Evolutionary conservation across 306 rosid genomes (phyloP).

Genomic region (Phaseolus lunatus): DNA sequence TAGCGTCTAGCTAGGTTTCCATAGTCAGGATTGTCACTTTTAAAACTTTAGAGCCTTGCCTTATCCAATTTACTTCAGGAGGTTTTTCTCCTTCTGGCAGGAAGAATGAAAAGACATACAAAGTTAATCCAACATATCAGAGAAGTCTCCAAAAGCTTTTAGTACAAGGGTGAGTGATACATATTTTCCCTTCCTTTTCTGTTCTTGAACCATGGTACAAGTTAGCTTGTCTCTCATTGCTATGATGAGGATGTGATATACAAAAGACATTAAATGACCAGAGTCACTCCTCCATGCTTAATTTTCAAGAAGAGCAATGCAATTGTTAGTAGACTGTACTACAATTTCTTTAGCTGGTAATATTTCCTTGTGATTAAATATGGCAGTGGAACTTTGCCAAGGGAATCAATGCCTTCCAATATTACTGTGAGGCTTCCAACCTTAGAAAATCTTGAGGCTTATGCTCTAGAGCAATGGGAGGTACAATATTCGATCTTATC

Average conservation of each 20-base stretch:
- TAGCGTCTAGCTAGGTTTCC: constrained; percentile 1
- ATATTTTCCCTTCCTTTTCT: constrained; percentile 25
- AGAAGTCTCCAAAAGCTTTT: constrained; percentile 85
- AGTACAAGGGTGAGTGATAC: constrained; percentile 70
- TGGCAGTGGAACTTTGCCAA: constrained; percentile 90
- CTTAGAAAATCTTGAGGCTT: constrained; percentile 80
- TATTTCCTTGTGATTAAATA: constrained; percentile 47
- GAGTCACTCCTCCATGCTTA: constrained; percentile 41
- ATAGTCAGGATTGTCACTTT: constrained; percentile 6
- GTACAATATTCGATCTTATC: constrained; percentile 50
- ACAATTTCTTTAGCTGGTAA: constrained; percentile 38
- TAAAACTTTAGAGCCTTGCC: constrained; percentile 11
- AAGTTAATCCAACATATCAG: constrained; percentile 78
- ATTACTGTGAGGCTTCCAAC: constrained; percentile 87
- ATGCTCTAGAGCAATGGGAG: constrained; percentile 94
- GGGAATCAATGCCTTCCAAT: constrained; percentile 93
- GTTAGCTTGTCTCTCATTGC: constrained; percentile 29
- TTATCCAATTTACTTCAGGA: constrained; percentile 15
- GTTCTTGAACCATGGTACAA: neutral
- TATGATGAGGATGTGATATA: neutral
- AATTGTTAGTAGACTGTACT: constrained; percentile 31
- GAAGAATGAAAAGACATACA: constrained; percentile 82
- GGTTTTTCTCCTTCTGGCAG: constrained; percentile 53
- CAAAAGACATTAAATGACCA: constrained; percentile 32
- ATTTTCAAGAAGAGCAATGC: neutral